phyloP scores from a whole-genome alignment of 495 filamentous ascomycete genomes.

The Cercophora sp. region DNA sequence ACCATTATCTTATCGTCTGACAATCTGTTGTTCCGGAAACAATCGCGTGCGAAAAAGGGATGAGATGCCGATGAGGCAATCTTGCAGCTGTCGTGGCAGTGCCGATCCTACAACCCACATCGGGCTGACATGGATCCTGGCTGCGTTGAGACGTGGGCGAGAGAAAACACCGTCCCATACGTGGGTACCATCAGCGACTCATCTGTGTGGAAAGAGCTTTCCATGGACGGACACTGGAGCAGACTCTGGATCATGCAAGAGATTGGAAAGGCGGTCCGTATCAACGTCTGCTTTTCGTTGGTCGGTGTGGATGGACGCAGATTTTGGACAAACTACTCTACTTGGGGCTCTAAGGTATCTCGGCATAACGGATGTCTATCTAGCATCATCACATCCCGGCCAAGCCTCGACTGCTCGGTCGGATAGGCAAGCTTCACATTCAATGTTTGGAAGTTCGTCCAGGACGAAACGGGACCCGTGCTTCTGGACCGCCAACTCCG shows the following conservation, averaged over 20 bases:
- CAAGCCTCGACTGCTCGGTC: neutral
- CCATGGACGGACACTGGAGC: slow-evolving; percentile 5
- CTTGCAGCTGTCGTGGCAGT: too few relatives aligned
- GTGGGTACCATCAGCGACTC: too few relatives aligned
- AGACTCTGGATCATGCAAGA: slow-evolving; percentile 13
- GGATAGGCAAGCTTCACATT: neutral
- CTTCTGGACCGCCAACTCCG: slow-evolving; percentile 2
- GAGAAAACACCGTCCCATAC: too few relatives aligned
- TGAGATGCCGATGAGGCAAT: too few relatives aligned
- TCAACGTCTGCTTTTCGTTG: slow-evolving; percentile 9
- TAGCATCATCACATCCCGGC: neutral
- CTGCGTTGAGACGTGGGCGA: too few relatives aligned
- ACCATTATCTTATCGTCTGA: too few relatives aligned
- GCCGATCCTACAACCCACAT: too few relatives aligned
- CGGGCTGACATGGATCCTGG: too few relatives aligned
- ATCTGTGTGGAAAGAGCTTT: neutral
- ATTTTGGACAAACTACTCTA: neutral
- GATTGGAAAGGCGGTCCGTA: slow-evolving; percentile 2
- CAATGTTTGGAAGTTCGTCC: neutral
- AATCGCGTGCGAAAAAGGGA: too few relatives aligned
- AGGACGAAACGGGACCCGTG: neutral
- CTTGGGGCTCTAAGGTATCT: neutral
- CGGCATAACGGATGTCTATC: neutral
- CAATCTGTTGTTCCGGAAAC: too few relatives aligned
- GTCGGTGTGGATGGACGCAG: too few relatives aligned